Conservation (phyloP, 352 stramenopile species). For the Salisapilia sapeloensis region DNA sequence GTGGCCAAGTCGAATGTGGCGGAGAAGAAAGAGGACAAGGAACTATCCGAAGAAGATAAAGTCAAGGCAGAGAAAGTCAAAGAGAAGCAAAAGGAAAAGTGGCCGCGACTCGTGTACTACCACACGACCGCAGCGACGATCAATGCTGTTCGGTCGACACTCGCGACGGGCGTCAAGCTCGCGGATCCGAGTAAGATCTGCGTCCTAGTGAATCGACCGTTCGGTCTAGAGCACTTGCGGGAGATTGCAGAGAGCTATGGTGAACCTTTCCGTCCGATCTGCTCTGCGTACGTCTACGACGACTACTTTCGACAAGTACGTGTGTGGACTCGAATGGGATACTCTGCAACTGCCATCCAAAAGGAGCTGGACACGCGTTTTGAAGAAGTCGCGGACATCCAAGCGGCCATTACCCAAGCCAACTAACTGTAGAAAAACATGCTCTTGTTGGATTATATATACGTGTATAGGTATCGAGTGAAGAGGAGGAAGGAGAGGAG, state of each 20-base stretch:
- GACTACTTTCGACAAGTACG: constrained; percentile 54
- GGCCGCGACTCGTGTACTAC: constrained; percentile 40
- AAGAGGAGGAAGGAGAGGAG: no score
- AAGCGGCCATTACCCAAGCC: constrained; percentile 14
- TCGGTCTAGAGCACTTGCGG: constrained; percentile 30
- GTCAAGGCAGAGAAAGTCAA: constrained; percentile 8
- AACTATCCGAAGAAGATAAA: constrained; percentile 2
- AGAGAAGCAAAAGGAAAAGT: constrained; percentile 19
- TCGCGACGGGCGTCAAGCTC: constrained; percentile 16
- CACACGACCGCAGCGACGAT: constrained; percentile 39
- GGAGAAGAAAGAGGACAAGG: constrained; percentile 3
- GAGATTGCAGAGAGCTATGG: constrained; percentile 31
- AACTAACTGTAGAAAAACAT: constrained; percentile 10
- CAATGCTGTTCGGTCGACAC: constrained; percentile 33
- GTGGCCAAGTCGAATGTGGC: constrained; percentile 2
- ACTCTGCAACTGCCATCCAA: constrained; percentile 29
- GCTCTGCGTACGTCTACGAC: constrained; percentile 48
- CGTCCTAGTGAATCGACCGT: constrained; percentile 41
- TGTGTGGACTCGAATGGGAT: constrained; percentile 51
- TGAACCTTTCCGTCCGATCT: constrained; percentile 38
- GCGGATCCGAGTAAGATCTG: constrained; percentile 30
- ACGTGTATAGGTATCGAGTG: no score
- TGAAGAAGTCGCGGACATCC: constrained; percentile 14
- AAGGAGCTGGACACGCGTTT: constrained; percentile 33
- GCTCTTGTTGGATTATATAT: no score